phyloP scores from a whole-genome alignment of 805 yeast genomes.

The Ogataea ramenticola region DNA sequence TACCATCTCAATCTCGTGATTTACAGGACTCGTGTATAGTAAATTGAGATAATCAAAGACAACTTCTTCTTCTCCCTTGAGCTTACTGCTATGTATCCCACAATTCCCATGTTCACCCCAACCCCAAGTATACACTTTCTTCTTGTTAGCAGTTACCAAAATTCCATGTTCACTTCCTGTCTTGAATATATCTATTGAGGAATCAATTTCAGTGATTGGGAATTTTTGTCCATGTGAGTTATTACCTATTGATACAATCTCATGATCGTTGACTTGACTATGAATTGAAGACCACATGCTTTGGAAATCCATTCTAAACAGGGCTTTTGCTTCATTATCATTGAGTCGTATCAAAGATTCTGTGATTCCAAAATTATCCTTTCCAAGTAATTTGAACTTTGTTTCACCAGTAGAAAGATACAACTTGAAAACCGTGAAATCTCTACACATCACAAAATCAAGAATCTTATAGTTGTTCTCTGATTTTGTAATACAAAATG shows the following conservation, averaged over 20 bases:
- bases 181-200: slow-evolving; percentile 18
- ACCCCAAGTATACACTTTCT: slow-evolving; percentile 72
- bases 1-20: slow-evolving; percentile 23
- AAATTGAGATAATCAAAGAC: slow-evolving; percentile 31
- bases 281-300: slow-evolving; percentile 84
- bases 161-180: slow-evolving; percentile 90
- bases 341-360: slow-evolving; percentile 1
- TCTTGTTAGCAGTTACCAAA: slow-evolving; percentile 20
- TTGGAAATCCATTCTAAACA: slow-evolving; percentile 26
- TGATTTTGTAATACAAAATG: slow-evolving; percentile 8
- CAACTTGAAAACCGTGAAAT: slow-evolving; percentile 38
- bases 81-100: slow-evolving; percentile 33
- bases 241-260: slow-evolving; percentile 56
- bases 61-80: slow-evolving; percentile 18
- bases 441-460: slow-evolving; percentile 43
- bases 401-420: slow-evolving; percentile 20
- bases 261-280: slow-evolving; percentile 3
- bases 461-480: slow-evolving; percentile 2
- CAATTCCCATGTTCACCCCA: slow-evolving; percentile 99
- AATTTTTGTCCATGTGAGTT: slow-evolving; percentile 66
- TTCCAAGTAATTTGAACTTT: slow-evolving; percentile 22
- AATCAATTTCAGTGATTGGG: slow-evolving; percentile 8
- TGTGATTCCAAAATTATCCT: slow-evolving; percentile 21
- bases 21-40: slow-evolving; percentile 19
- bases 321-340: not conserved